Evolutionary conservation across 2,329 filamentous ascomycete genomes (phyloP).

Genomic region (Aspergillus sp.): DNA sequence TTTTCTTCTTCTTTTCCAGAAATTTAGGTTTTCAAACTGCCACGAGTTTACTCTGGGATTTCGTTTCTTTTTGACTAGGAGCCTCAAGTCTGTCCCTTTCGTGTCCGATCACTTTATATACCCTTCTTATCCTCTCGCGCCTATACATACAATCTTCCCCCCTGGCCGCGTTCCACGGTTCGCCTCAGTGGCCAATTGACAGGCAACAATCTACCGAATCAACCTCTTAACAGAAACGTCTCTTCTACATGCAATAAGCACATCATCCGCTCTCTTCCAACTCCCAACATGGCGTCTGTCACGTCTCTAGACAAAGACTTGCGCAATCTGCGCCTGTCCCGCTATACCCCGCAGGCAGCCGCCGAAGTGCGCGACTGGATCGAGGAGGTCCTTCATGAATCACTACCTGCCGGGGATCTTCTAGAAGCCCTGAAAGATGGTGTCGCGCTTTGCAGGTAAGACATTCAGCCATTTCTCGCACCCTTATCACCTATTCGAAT

Average conservation of each 20-base stretch:
- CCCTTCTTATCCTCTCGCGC: not conserved
- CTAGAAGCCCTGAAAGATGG: conserved; percentile 88
- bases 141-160: conserved; percentile 1
- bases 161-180: conserved; percentile 13
- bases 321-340: conserved; percentile 85
- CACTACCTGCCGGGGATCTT: conserved; percentile 70
- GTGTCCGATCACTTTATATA: not conserved
- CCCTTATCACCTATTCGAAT: not conserved
- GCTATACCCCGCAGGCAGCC: conserved; percentile 88
- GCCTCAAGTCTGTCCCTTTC: no score
- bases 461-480: not conserved
- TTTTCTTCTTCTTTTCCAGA: not conserved
- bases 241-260: conserved; percentile 5
- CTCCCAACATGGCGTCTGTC: conserved; percentile 77
- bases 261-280: not conserved
- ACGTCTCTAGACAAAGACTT: conserved; percentile 92
- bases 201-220: not conserved
- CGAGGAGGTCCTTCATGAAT: conserved; percentile 73
- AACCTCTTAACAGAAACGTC: not conserved
- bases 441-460: conserved; percentile 86
- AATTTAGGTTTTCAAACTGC: not conserved
- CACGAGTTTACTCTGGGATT: not conserved
- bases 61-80: not conserved
- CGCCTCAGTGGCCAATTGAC: not conserved
- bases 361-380: conserved; percentile 86